Evolutionary conservation across 2,329 filamentous ascomycete species (phyloP).

Genomic region (Hypoxylon sp.): DNA sequence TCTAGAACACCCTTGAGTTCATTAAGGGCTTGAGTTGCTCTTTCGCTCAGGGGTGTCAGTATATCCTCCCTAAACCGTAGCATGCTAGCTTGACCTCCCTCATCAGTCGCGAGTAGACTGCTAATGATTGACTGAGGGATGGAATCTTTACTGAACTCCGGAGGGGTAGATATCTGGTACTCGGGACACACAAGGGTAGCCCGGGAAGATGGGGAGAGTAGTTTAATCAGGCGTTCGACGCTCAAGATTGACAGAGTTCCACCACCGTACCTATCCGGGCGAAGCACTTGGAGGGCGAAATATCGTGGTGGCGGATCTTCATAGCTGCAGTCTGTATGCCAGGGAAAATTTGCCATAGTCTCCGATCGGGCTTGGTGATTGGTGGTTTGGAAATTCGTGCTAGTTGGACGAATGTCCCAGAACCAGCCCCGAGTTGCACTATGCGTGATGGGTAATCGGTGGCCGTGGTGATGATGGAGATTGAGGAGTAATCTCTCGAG

Average conservation of each 20-base stretch:
- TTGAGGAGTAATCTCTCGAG: neutral
- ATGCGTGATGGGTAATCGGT: conserved; percentile 6
- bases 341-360: conserved; percentile 9
- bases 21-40: neutral
- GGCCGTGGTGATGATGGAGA: conserved; percentile 3
- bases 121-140: neutral
- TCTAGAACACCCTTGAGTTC: neutral
- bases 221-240: neutral
- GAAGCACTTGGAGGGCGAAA: conserved; percentile 9
- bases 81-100: neutral
- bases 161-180: neutral
- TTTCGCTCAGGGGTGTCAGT: neutral
- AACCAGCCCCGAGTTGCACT: conserved; percentile 10
- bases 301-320: conserved; percentile 13
- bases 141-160: conserved; percentile 6
- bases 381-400: neutral
- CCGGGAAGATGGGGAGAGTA: neutral
- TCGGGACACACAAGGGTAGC: neutral
- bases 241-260: conserved; percentile 10
- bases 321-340: conserved; percentile 6
- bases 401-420: conserved; percentile 8
- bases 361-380: conserved; percentile 12
- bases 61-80: conserved; percentile 8
- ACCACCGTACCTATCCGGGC: conserved; percentile 2
- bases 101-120: neutral